A percentile compares a stretch with the other conserved stretches of the same genome.
These are phyloP conservation scores for Fusarium keratoplasticum DNA, from an alignment of 2,329 filamentous ascomycete species.

Conservation along the genomic window DNA sequence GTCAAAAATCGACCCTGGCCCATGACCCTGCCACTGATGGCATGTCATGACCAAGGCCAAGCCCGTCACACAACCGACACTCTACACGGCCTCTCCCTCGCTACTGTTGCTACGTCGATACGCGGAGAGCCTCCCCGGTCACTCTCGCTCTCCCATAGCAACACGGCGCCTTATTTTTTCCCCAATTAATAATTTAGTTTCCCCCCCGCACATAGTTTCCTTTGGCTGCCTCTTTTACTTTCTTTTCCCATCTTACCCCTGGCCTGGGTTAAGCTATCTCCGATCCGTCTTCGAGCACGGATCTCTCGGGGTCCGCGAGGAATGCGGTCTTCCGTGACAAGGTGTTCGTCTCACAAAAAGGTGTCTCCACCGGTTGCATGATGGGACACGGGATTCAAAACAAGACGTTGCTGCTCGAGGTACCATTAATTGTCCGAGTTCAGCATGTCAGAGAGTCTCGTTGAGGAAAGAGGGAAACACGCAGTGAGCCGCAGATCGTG, in stretches of 20 bases:
- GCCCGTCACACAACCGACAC: not conserved
- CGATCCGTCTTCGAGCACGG: conserved; percentile 26
- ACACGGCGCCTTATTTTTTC: not conserved
- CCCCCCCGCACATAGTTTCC: conserved; percentile 8
- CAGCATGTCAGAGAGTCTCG: not conserved
- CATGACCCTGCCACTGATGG: not conserved
- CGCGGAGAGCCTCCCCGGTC: not conserved
- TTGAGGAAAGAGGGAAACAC: not conserved
- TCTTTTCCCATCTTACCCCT: conserved; percentile 17
- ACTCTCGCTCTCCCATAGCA: not conserved
- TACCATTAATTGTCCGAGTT: not conserved
- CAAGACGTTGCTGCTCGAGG: not conserved
- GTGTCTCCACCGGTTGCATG: conserved; percentile 32
- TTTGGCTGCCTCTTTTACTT: conserved; percentile 29
- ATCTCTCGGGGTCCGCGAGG: conserved; percentile 39
- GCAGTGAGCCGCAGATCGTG: conserved; percentile 7
- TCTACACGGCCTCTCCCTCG: not conserved
- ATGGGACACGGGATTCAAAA: conserved; percentile 15
- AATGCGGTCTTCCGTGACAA: conserved; percentile 32
- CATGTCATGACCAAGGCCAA: conserved; percentile 4
- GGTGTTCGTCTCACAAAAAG: conserved; percentile 6
- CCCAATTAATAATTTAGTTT: not conserved
- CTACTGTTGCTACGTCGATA: not conserved
- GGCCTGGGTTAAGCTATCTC: conserved; percentile 16
- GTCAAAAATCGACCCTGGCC: not conserved